phyloP scores from a whole-genome alignment of 352 stramenopile species.

The Globisporangium emineosum region DNA sequence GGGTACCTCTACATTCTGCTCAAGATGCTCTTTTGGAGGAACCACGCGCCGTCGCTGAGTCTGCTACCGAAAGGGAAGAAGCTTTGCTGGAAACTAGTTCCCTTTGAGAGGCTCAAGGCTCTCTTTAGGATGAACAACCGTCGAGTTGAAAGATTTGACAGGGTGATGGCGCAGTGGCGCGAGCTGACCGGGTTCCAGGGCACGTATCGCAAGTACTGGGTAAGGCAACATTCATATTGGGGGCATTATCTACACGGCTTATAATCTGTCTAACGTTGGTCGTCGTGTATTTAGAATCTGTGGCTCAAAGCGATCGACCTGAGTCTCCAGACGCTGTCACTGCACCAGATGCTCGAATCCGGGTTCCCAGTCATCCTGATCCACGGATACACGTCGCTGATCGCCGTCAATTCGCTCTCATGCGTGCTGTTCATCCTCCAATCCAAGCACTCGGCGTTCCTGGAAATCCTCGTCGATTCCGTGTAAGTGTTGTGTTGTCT shows the following conservation, averaged over 20 bases:
- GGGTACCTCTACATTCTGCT: constrained; percentile 21
- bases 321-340: constrained; percentile 23
- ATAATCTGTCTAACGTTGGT: background rate
- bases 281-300: constrained; percentile 24
- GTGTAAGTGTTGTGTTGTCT: no score
- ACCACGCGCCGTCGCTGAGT: background rate
- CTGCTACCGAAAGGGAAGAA: background rate
- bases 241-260: background rate
- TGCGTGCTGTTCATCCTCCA: constrained; percentile 21
- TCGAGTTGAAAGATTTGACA: constrained; percentile 5
- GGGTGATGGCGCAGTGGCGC: constrained; percentile 14
- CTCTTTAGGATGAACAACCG: background rate
- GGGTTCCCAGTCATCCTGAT: constrained; percentile 25
- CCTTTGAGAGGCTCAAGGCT: constrained; percentile 1
- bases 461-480: constrained; percentile 30
- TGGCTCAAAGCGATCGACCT: constrained; percentile 29
- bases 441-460: constrained; percentile 20
- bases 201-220: constrained; percentile 39
- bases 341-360: constrained; percentile 24
- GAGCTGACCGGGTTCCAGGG: constrained; percentile 29
- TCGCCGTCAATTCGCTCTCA: constrained; percentile 23
- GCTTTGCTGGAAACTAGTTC: background rate
- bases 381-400: constrained; percentile 24
- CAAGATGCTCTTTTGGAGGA: constrained; percentile 26
- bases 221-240: constrained; percentile 12